phyloP scores from a whole-genome alignment of 2,329 filamentous ascomycete genomes.

The Davidsoniella eucalypti region DNA sequence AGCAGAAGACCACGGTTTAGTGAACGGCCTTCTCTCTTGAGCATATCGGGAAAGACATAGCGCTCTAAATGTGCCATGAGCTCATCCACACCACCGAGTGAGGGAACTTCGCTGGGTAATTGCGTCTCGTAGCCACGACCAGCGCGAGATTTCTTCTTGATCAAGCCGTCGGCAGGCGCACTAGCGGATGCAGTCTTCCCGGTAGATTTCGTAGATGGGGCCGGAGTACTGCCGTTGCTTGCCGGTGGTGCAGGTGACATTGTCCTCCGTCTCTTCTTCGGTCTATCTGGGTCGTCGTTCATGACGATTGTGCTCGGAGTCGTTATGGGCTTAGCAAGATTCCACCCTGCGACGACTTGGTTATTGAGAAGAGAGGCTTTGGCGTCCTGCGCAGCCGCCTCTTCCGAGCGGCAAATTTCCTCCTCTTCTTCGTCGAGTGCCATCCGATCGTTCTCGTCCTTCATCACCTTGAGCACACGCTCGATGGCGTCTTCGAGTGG shows the following conservation, averaged over 20 bases:
- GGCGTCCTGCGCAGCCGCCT: conserved; percentile 14
- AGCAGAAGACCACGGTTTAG: conserved; percentile 43
- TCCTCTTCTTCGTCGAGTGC: conserved; percentile 25
- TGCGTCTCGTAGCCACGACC: conserved; percentile 20
- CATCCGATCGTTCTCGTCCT: conserved; percentile 40
- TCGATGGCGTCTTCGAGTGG: conserved; percentile 75
- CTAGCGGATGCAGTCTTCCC: not conserved
- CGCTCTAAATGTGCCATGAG: conserved; percentile 12
- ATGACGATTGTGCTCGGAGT: conserved; percentile 14
- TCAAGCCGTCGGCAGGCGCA: conserved; percentile 13
- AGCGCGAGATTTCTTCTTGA: conserved; percentile 19
- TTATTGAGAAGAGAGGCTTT: conserved; percentile 24
- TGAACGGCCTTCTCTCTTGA: conserved; percentile 3
- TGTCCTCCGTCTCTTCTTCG: conserved; percentile 18
- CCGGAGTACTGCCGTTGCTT: not conserved
- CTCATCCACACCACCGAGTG: conserved; percentile 20
- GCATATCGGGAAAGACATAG: conserved; percentile 10
- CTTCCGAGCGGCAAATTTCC: conserved; percentile 16
- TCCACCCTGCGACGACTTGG: conserved; percentile 27
- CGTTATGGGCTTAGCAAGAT: conserved; percentile 14
- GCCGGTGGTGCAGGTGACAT: conserved; percentile 12
- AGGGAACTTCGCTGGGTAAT: conserved; percentile 14
- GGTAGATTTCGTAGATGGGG: not conserved
- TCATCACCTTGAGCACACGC: conserved; percentile 57
- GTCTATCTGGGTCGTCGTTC: conserved; percentile 18